These are phyloP conservation scores for Penicillium sp. DNA, from an alignment of 2,329 filamentous ascomycete species.

Conservation along the genomic window DNA sequence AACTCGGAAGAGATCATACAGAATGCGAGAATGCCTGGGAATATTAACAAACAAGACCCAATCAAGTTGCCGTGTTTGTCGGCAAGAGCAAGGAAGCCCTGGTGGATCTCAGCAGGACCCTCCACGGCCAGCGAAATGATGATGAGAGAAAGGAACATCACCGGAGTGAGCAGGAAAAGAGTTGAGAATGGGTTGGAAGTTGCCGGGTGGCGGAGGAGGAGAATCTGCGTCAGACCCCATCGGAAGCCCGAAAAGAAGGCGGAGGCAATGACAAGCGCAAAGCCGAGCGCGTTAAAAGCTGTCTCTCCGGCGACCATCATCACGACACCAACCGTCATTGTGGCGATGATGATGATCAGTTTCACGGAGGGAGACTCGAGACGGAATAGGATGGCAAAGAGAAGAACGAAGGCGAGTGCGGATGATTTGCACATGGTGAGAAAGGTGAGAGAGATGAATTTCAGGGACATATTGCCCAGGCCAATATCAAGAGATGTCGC, in stretches of 20 bases:
- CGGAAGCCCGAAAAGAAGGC: slow-evolving; percentile 95
- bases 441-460: slow-evolving; percentile 94
- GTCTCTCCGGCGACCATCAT: slow-evolving; percentile 99
- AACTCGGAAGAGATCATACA: slow-evolving; percentile 97
- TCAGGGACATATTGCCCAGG: slow-evolving; percentile 89
- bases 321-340: slow-evolving; percentile 89
- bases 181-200: slow-evolving; percentile 95
- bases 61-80: slow-evolving; percentile 65
- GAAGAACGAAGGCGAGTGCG: slow-evolving; percentile 85
- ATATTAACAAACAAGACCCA: slow-evolving; percentile 72
- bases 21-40: slow-evolving; percentile 88
- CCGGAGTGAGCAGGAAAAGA: slow-evolving; percentile 94
- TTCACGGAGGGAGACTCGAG: slow-evolving; percentile 84
- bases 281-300: slow-evolving; percentile 80
- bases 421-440: slow-evolving; percentile 99
- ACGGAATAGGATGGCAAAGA: slow-evolving; percentile 92
- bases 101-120: slow-evolving; percentile 65
- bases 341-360: slow-evolving; percentile 79
- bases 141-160: slow-evolving; percentile 87
- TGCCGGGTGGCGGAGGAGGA: slow-evolving; percentile 87
- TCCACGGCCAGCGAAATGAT: slow-evolving; percentile 82
- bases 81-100: slow-evolving; percentile 63
- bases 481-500: slow-evolving; percentile 96
- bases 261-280: slow-evolving; percentile 86
- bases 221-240: slow-evolving; percentile 97